A percentile compares a stretch with the other conserved stretches of the same genome.
Evolutionary conservation across 768 basidiomycete genomes (phyloP).

Genomic region (Russula vinacea): DNA sequence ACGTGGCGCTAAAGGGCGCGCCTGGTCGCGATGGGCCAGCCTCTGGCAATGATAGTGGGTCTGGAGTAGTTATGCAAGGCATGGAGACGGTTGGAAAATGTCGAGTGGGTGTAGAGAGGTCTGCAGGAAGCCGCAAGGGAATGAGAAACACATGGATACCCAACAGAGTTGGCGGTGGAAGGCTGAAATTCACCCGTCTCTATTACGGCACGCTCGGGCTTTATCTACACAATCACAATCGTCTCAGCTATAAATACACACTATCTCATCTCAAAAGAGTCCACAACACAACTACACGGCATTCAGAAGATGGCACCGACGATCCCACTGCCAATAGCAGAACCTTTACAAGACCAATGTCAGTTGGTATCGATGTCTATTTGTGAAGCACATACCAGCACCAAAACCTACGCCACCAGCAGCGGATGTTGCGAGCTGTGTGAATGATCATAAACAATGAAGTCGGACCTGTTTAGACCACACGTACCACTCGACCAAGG

Average conservation of each 20-base stretch:
- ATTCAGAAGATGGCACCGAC: slow-evolving; percentile 48
- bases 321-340: slow-evolving; percentile 52
- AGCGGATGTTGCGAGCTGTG: slow-evolving; percentile 40
- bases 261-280: neutral
- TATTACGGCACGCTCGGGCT: slow-evolving; percentile 8
- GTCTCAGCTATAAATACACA: neutral
- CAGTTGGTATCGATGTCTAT: neutral
- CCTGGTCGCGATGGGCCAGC: slow-evolving; percentile 25
- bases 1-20: slow-evolving; percentile 12
- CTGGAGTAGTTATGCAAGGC: neutral
- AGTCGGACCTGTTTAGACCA: neutral
- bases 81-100: neutral
- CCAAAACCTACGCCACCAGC: slow-evolving; percentile 74
- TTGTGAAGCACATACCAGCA: slow-evolving; percentile 48
- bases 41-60: slow-evolving; percentile 8
- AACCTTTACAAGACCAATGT: slow-evolving; percentile 35
- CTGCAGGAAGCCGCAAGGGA: neutral
- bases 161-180: neutral
- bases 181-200: neutral
- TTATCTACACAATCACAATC: neutral
- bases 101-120: slow-evolving; percentile 1
- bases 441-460: neutral
- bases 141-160: slow-evolving; percentile 21
- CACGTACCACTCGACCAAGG: slow-evolving; percentile 22
- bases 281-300: neutral